Base-by-base conservation (phyloP, 2,329 filamentous ascomycete genomes). In the Ophiostoma tasmaniense region DNA sequence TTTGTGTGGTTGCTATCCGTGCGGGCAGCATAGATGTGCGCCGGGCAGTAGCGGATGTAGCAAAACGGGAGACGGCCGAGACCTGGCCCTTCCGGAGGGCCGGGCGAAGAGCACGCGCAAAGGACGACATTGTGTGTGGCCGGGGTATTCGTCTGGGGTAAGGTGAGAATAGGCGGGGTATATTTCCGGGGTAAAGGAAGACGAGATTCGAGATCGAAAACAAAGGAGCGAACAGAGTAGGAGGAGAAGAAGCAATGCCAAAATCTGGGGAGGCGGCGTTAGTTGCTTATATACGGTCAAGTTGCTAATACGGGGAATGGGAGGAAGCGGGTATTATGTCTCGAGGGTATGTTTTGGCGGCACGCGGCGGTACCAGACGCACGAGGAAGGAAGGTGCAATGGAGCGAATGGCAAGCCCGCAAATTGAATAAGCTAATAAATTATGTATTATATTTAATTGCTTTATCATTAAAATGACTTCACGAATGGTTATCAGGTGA, bases 101-200 rank as follows among this genome's bases (percentile, higher is more conserved):
- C 70, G 84, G 85, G 72, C 84, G 81, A 72, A 87, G 73, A 33
- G 80, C 80, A 76, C 84, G 79, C 68, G 81, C 78, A 69, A 86
- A 77, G 33, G 82, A 83, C 69, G 82, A 84, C 79, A 83, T 83
- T 64, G 22, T 55, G 22, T 55, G 50, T 10, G 17, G 2, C 20
- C 55, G 28, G 37, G 62, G 50, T 45, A 30, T 35, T 65, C 64
- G 64, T 65, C 64, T 64, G 61, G 61, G 61, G 61, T 64, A 37
- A 11, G 17, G 30, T 30, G 59, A 25, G 20, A 42, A 55, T 22
- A 30, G 45, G 67, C 42, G 39, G 42, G 28, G 66, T 30, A 39
- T 4, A 17, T 55, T 14, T 66, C 14, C 25, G 64, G 61, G 39
- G 68, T 6, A 14, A 37, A 39, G 25, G 17, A 45, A 5, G n/a